Evolutionary conservation across 169 alveolate species (phyloP).

Genomic region (Plasmodium cynomolgi): DNA sequence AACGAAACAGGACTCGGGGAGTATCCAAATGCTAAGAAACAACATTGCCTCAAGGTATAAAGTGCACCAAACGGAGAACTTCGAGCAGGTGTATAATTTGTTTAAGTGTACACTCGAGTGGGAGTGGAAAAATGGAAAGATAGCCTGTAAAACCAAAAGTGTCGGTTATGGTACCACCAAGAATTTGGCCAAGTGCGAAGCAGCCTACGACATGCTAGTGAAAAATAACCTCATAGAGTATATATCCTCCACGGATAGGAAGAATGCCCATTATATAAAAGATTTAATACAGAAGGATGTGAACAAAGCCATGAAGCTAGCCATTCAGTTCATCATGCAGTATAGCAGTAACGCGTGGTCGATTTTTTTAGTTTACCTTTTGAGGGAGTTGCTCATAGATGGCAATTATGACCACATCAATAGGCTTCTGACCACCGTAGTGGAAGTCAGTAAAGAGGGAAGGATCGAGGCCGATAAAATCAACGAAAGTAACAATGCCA

Average conservation of each 20-base stretch:
- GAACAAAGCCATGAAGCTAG: slow-evolving; percentile 55
- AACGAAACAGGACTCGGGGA: slow-evolving; percentile 69
- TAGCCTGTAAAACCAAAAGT: slow-evolving; percentile 66
- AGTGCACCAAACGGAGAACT: slow-evolving; percentile 64
- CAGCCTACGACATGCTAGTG: slow-evolving; percentile 74
- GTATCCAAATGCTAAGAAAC: slow-evolving; percentile 73
- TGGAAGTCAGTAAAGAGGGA: slow-evolving; percentile 71
- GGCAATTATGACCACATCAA: slow-evolving; percentile 63
- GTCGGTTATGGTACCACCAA: slow-evolving; percentile 73
- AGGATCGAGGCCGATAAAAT: slow-evolving; percentile 53
- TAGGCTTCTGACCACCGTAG: slow-evolving; percentile 49
- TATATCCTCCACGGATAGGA: slow-evolving; percentile 69
- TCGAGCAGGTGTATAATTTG: slow-evolving; percentile 70
- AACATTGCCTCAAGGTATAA: slow-evolving; percentile 72
- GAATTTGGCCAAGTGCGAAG: slow-evolving; percentile 71
- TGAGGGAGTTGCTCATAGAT: slow-evolving; percentile 69
- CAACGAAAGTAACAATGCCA: background rate
- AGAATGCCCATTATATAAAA: slow-evolving; percentile 69
- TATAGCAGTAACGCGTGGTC: slow-evolving; percentile 76
- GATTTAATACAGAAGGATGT: slow-evolving; percentile 67
- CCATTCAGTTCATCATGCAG: slow-evolving; percentile 52
- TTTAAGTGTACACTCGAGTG: slow-evolving; percentile 70
- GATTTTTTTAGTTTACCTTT: slow-evolving; percentile 33
- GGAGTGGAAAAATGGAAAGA: slow-evolving; percentile 75
- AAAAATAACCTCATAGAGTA: slow-evolving; percentile 70